These are phyloP conservation scores for Kwoniella heveanensis DNA, from an alignment of 768 basidiomycete genomes.

Conservation along the genomic window DNA sequence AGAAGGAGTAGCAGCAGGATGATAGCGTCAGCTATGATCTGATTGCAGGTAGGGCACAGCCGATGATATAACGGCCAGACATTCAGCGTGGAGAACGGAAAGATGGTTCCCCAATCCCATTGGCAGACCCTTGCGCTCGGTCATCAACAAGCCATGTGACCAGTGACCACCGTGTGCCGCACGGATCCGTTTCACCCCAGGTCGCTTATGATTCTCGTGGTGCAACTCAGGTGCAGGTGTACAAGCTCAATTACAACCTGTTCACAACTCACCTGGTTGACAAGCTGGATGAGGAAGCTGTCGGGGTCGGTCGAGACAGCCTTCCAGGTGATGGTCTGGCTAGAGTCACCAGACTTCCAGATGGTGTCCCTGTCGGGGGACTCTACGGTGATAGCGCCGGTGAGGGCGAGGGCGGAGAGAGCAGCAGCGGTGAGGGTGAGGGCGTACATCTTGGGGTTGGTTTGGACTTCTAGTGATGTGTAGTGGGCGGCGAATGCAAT, in stretches of 20 bases:
- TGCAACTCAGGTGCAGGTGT: no score
- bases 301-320: conserved; percentile 67
- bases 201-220: no score
- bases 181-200: no score
- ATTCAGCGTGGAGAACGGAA: no score
- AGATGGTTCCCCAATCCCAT: no score
- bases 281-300: conserved; percentile 72
- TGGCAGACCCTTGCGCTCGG: no score
- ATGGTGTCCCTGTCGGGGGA: conserved; percentile 60
- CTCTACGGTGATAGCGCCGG: conserved; percentile 67
- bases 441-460: conserved; percentile 9
- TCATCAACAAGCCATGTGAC: no score
- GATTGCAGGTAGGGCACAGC: background rate
- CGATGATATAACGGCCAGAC: no score
- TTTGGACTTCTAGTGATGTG: background rate
- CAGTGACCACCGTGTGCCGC: no score
- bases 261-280: conserved; percentile 60
- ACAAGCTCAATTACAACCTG: no score
- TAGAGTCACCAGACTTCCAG: conserved; percentile 66
- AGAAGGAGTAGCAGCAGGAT: no score
- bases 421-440: conserved; percentile 31
- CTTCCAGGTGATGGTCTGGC: conserved; percentile 64
- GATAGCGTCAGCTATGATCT: no score
- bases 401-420: conserved; percentile 63
- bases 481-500: background rate